Percentiles rank a stretch among this genome's conserved stretches.
phyloP scores from a whole-genome alignment of 2,329 filamentous ascomycete species.

The Microdochium nivale region DNA sequence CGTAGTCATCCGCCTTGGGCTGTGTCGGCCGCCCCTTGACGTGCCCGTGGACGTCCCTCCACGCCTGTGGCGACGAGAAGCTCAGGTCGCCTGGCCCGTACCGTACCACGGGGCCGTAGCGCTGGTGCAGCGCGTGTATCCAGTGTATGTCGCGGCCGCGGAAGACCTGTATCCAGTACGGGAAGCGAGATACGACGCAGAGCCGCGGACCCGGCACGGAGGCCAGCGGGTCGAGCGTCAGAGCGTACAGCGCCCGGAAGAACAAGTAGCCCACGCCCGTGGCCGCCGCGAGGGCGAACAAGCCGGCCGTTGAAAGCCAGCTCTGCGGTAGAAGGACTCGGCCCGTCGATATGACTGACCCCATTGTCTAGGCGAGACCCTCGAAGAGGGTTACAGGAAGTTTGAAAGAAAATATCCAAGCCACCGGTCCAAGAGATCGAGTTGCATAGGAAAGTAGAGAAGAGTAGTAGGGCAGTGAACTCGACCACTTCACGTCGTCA shows the following conservation, averaged over 20 bases:
- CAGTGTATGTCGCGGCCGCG: conserved; percentile 13
- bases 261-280: neutral
- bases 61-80: conserved; percentile 28
- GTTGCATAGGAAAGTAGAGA: no score
- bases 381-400: no score
- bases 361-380: no score
- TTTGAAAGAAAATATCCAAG: no score
- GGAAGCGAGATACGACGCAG: conserved; percentile 4
- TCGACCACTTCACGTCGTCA: no score
- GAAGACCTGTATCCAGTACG: conserved; percentile 11
- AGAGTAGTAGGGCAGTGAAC: no score
- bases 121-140: conserved; percentile 18
- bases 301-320: neutral
- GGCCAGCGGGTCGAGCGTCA: conserved; percentile 18
- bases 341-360: no score
- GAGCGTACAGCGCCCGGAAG: conserved; percentile 10
- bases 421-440: no score
- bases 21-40: neutral
- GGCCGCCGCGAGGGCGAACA: neutral
- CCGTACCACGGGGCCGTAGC: conserved; percentile 31
- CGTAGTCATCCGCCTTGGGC: neutral
- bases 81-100: conserved; percentile 31
- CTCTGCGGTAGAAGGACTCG: no score
- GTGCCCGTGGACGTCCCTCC: conserved; percentile 23
- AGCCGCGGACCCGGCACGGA: conserved; percentile 16